Evolutionary conservation across 208 protist genomes (phyloP).

Genomic region (Trypanosomatidae sp.): DNA sequence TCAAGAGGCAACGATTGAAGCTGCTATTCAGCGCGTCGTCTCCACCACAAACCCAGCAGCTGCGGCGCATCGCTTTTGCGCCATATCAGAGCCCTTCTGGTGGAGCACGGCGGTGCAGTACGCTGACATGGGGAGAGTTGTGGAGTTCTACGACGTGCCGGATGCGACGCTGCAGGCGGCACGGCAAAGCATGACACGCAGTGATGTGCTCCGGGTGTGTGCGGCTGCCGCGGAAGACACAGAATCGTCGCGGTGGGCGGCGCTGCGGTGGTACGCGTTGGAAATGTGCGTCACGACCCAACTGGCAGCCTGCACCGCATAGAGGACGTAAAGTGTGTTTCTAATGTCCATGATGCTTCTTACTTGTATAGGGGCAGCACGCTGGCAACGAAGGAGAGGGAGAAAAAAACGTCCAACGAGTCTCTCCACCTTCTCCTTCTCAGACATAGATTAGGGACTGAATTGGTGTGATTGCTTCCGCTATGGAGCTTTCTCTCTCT

Average conservation of each 20-base stretch:
- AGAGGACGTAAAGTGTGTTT: not conserved
- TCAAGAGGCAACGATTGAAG: no score
- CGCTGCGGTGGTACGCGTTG: slow-evolving; percentile 32
- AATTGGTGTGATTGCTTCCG: no score
- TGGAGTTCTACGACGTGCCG: slow-evolving; percentile 28
- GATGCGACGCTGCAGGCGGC: slow-evolving; percentile 24
- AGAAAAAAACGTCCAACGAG: no score
- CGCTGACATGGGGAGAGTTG: slow-evolving; percentile 15
- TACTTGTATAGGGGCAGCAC: no score
- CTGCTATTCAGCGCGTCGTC: no score
- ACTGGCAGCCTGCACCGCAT: slow-evolving; percentile 46
- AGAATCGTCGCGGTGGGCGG: slow-evolving; percentile 3
- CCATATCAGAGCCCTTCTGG: slow-evolving; percentile 17
- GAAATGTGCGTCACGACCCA: slow-evolving; percentile 61
- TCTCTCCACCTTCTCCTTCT: no score
- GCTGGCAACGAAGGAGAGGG: no score
- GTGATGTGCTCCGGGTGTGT: slow-evolving; percentile 6
- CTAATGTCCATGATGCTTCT: no score
- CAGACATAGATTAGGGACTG: no score
- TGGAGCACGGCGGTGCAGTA: slow-evolving; percentile 3
- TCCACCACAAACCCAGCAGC: no score
- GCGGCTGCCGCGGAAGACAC: not conserved
- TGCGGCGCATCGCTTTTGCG: slow-evolving; percentile 13
- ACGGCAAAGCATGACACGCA: slow-evolving; percentile 18
- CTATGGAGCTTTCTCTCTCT: no score